A percentile compares a stretch with the other conserved stretches of the same genome.
Conservation (phyloP, 345 rosid genomes). For the Hibiscus trionum region DNA sequence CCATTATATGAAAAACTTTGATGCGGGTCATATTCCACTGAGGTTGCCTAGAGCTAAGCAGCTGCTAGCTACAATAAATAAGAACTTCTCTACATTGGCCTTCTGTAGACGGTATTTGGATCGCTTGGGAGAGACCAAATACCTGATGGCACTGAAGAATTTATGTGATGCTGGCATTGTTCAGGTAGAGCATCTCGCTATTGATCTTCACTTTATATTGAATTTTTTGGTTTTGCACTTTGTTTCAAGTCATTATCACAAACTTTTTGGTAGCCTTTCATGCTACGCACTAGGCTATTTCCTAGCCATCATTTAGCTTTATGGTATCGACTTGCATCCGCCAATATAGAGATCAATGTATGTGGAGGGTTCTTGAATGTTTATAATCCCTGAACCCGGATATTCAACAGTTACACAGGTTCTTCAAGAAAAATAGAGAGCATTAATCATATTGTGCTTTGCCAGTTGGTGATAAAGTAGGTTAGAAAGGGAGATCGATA, state of each 20-base stretch:
- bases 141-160: conserved; percentile 89
- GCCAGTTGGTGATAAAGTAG: background rate
- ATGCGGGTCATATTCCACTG: conserved; percentile 66
- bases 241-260: no score
- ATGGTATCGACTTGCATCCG: background rate
- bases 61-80: conserved; percentile 79
- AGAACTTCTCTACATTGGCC: conserved; percentile 85
- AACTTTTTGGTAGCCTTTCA: background rate
- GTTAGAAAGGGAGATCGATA: background rate
- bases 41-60: conserved; percentile 92
- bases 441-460: background rate
- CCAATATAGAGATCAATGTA: background rate
- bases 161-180: conserved; percentile 80
- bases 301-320: background rate
- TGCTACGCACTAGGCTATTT: background rate
- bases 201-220: background rate
- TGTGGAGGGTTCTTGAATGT: background rate
- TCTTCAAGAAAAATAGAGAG: background rate
- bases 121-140: conserved; percentile 90
- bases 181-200: conserved; percentile 46
- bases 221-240: background rate
- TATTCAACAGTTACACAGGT: no score
- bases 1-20: conserved; percentile 89
- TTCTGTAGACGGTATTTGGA: conserved; percentile 92
- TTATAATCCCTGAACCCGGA: background rate